Base-by-base conservation (phyloP, 176 grass and related monocot genomes). In the Poa pratensis region DNA sequence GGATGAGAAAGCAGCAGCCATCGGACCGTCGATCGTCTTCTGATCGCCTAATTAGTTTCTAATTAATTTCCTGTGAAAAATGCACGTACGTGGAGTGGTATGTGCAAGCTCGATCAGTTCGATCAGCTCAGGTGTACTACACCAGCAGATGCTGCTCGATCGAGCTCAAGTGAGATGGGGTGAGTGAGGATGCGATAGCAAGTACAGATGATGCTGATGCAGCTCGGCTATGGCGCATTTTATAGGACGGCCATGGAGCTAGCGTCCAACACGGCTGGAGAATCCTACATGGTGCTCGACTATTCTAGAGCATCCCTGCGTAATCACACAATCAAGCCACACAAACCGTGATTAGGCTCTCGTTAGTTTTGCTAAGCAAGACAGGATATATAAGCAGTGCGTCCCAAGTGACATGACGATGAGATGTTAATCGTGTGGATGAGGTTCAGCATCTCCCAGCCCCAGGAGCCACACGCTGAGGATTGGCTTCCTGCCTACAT, bases 1-100 rank as follows among this genome's bases (percentile, higher is more conserved):
- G 30, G 88, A 92, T 4, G 83, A 92, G 76, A 92, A 74, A 32
- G 93, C 76, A 58, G 88, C 48, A 11, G 93, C 87, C 90, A 86
- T 92, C 55, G 42, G 84, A 48, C 14, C 0, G 58, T 6, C 49
- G 32, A 75, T 15, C 46, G 52, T 81, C 17, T 8, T n/a, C 24
- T 80, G 42, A 6, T 9, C 14, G 24, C 40, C 64, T 68, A 52
- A 20, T 80, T 67, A 27, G 76, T 42, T 62, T 43, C 54, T 40
- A 39, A 20, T 22, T 58, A 57, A 50, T 50, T 28, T 42, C 6
- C 35, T 40, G 3, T 12, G 69, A 30, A 30, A 30, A 30, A 30
- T 2, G 69, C 69, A 62, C 54, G 39, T 24, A 24, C n/a, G 69
- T 46, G 71, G 14, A 74, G 70, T 74, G 70, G 70, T 74, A 27